phyloP scores from a whole-genome alignment of 371 early-diverging fungal species.

The Rhizopus delemar region DNA sequence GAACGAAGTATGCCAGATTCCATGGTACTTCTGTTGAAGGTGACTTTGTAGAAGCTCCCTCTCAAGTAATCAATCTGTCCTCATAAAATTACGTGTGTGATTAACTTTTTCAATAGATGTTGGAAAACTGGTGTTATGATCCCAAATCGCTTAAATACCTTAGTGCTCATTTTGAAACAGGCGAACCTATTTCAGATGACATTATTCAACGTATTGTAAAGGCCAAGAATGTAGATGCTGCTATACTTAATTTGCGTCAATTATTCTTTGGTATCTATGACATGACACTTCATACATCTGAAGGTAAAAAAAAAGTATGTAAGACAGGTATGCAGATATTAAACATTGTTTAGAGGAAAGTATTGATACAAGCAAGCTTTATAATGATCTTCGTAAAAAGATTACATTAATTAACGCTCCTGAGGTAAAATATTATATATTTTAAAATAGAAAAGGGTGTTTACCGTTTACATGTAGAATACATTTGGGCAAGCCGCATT shows the following conservation, averaged over 20 bases:
- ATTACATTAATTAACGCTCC: slow-evolving; percentile 62
- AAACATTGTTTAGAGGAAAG: slow-evolving; percentile 35
- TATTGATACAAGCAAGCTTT: slow-evolving; percentile 60
- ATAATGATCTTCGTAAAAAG: slow-evolving; percentile 63
- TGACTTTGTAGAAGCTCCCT: slow-evolving; percentile 93
- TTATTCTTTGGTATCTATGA: slow-evolving; percentile 79
- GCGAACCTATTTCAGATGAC: slow-evolving; percentile 71
- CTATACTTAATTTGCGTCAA: slow-evolving; percentile 73
- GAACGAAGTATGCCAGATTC: slow-evolving; percentile 71
- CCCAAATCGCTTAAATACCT: slow-evolving; percentile 66
- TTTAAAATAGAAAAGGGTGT: slow-evolving; percentile 5
- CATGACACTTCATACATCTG: slow-evolving; percentile 68
- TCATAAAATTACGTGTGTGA: background rate
- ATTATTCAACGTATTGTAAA: slow-evolving; percentile 70
- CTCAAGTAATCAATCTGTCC: slow-evolving; percentile 52
- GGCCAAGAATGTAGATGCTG: slow-evolving; percentile 76
- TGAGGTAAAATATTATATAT: slow-evolving; percentile 23
- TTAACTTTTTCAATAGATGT: slow-evolving; percentile 31
- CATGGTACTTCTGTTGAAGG: slow-evolving; percentile 80
- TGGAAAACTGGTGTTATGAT: slow-evolving; percentile 83
- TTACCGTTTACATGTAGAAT: slow-evolving; percentile 22
- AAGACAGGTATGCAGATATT: background rate
- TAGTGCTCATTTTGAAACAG: slow-evolving; percentile 72
- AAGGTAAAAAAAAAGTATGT: slow-evolving; percentile 21
- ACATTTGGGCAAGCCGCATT: slow-evolving; percentile 56